A percentile compares a stretch with the other conserved stretches of the same genome.
phyloP scores from a whole-genome alignment of 108 stramenopile species.

The Skeletonema tropicum region DNA sequence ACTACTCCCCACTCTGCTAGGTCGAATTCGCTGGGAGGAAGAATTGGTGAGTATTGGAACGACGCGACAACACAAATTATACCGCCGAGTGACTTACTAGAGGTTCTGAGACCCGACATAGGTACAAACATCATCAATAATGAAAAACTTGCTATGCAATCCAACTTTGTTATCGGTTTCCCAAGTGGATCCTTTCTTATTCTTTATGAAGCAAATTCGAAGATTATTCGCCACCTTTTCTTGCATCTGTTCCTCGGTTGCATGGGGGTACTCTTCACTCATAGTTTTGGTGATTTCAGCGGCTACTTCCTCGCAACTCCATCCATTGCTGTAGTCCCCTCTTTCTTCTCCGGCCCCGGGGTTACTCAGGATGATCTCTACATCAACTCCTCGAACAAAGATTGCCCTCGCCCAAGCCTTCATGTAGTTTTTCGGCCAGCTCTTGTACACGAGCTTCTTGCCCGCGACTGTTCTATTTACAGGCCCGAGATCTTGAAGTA shows the following conservation, averaged over 20 bases:
- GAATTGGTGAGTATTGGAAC: no score
- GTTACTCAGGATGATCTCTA: constrained; percentile 57
- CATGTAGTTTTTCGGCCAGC: constrained; percentile 47
- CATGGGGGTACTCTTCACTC: constrained; percentile 35
- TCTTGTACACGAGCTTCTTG: constrained; percentile 47
- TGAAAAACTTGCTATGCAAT: constrained; percentile 42
- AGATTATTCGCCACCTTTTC: constrained; percentile 40
- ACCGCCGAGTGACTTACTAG: constrained; percentile 18
- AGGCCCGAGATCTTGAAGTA: constrained; percentile 58
- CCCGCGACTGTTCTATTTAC: constrained; percentile 38
- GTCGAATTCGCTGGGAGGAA: not conserved
- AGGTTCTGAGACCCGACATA: constrained; percentile 60
- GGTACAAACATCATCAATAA: constrained; percentile 50
- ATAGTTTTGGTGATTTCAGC: no score
- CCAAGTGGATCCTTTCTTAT: constrained; percentile 25
- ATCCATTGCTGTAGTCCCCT: constrained; percentile 15
- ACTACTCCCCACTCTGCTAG: constrained; percentile 62
- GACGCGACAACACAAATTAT: no score
- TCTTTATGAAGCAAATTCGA: constrained; percentile 46
- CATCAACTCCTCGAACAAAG: constrained; percentile 43
- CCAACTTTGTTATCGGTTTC: constrained; percentile 4
- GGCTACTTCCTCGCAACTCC: no score
- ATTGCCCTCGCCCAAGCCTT: constrained; percentile 46
- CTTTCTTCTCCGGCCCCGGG: constrained; percentile 53
- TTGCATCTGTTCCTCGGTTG: constrained; percentile 32